Evolutionary conservation across 2,329 filamentous ascomycete species (phyloP).

Genomic region (Aaosphaeria pasadenensis): DNA sequence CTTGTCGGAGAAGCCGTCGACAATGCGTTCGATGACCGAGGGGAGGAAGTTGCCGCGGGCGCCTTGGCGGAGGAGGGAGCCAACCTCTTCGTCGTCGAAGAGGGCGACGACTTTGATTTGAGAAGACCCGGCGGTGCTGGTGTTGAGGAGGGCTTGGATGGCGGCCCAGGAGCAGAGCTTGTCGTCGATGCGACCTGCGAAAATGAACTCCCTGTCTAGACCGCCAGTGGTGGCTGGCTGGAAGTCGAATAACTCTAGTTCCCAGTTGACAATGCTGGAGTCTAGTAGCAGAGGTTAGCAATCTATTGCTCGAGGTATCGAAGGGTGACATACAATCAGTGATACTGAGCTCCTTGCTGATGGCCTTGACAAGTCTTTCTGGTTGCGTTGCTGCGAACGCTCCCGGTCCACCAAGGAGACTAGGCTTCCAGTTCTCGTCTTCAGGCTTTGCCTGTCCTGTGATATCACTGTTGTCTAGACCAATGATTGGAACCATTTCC

Average conservation of each 20-base stretch:
- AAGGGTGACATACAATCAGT: slow-evolving; percentile 48
- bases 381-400: slow-evolving; percentile 84
- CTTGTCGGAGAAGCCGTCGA: slow-evolving; percentile 60
- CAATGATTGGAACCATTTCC: slow-evolving; percentile 90
- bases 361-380: slow-evolving; percentile 76
- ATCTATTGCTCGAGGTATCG: background rate
- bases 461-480: slow-evolving; percentile 71
- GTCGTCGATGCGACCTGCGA: slow-evolving; percentile 92
- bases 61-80: slow-evolving; percentile 84
- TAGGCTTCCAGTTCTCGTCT: slow-evolving; percentile 39
- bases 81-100: slow-evolving; percentile 97
- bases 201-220: slow-evolving; percentile 89
- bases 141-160: slow-evolving; percentile 75
- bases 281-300: slow-evolving; percentile 33
- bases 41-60: slow-evolving; percentile 87
- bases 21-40: slow-evolving; percentile 73
- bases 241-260: slow-evolving; percentile 89
- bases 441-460: slow-evolving; percentile 18
- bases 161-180: slow-evolving; percentile 96
- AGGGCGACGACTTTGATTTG: slow-evolving; percentile 87
- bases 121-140: slow-evolving; percentile 54
- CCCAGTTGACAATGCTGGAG: slow-evolving; percentile 85
- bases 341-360: slow-evolving; percentile 75
- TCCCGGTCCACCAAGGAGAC: slow-evolving; percentile 58
- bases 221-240: slow-evolving; percentile 83